These are phyloP conservation scores for Nakaseomyces sp. DNA, from an alignment of 1,139 yeast species.

Conservation along the genomic window DNA sequence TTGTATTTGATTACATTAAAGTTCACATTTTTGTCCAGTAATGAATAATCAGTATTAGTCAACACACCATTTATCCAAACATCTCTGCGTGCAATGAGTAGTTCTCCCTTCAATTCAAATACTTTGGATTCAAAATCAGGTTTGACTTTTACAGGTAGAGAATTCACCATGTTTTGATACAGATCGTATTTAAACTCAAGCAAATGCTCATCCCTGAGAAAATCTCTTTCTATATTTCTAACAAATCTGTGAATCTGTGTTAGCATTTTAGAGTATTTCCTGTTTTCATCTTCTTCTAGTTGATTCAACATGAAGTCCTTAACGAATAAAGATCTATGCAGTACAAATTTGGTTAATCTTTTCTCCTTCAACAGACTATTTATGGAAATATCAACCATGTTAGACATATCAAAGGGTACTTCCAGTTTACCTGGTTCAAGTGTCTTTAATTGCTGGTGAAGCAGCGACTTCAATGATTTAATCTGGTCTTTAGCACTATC, in stretches of 20 bases:
- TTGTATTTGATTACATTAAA: slow-evolving; percentile 6
- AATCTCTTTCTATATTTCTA: slow-evolving; percentile 13
- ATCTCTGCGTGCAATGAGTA: slow-evolving; percentile 23
- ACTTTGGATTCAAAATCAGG: not conserved
- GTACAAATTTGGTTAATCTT: slow-evolving; percentile 16
- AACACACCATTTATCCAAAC: slow-evolving; percentile 27
- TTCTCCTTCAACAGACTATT: slow-evolving; percentile 12
- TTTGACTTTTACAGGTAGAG: not conserved
- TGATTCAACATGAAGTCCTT: slow-evolving; percentile 18
- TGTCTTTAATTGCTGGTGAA: slow-evolving; percentile 7
- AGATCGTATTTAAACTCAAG: slow-evolving; percentile 22
- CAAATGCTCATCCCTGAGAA: slow-evolving; percentile 11
- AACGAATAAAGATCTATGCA: slow-evolving; percentile 20
- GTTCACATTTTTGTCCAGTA: slow-evolving; percentile 14
- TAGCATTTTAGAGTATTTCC: not conserved
- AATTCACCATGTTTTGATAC: not conserved
- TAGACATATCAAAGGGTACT: slow-evolving; percentile 14
- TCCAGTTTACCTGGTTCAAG: slow-evolving; percentile 21
- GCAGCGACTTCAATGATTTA: slow-evolving; percentile 13
- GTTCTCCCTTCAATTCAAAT: slow-evolving; percentile 19
- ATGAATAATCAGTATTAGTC: slow-evolving; percentile 13
- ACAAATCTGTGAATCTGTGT: slow-evolving; percentile 6
- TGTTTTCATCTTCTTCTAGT: slow-evolving; percentile 9
- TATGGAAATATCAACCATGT: slow-evolving; percentile 10
- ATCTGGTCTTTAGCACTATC: slow-evolving; percentile 24